Conservation (phyloP, 1,139 yeast species). For the Geotrichum restrictum region DNA sequence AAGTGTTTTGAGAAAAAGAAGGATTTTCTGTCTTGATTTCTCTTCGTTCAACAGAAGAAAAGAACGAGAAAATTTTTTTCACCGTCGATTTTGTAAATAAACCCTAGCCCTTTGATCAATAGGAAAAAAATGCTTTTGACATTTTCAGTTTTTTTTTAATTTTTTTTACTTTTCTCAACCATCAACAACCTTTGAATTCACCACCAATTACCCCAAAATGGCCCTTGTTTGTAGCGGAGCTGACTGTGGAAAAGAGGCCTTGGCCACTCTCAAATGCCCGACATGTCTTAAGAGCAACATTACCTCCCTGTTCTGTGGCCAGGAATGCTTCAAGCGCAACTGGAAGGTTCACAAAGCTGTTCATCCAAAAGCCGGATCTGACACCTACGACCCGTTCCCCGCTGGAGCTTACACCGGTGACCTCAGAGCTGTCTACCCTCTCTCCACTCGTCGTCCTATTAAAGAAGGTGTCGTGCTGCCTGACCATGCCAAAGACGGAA, state of each 20-base stretch:
- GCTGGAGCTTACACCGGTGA: conserved; percentile 67
- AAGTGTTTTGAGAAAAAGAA: background rate
- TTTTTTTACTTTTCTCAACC: background rate
- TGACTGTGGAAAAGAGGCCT: conserved; percentile 78
- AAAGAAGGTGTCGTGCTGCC: conserved; percentile 73
- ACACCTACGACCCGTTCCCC: conserved; percentile 82
- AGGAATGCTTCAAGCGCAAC: conserved; percentile 72
- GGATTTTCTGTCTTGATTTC: conserved; percentile 3
- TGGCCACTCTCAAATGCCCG: conserved; percentile 81
- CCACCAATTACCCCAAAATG: background rate
- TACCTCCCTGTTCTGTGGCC: conserved; percentile 70
- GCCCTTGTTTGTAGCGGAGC: conserved; percentile 56
- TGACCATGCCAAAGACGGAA: conserved; percentile 80
- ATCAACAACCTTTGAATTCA: no score
- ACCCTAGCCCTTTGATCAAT: conserved; percentile 4
- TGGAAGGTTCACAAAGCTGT: conserved; percentile 58
- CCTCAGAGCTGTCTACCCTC: conserved; percentile 75
- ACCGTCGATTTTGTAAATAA: background rate
- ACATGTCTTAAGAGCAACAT: conserved; percentile 73
- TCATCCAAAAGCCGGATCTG: conserved; percentile 46
- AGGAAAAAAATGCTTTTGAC: background rate
- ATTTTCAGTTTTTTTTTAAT: background rate
- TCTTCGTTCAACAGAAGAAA: background rate
- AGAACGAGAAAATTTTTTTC: background rate
- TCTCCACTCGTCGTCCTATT: conserved; percentile 63